Evolutionary conservation across 2,329 filamentous ascomycete genomes (phyloP).

Genomic region (Aspergillus eucalypticola): DNA sequence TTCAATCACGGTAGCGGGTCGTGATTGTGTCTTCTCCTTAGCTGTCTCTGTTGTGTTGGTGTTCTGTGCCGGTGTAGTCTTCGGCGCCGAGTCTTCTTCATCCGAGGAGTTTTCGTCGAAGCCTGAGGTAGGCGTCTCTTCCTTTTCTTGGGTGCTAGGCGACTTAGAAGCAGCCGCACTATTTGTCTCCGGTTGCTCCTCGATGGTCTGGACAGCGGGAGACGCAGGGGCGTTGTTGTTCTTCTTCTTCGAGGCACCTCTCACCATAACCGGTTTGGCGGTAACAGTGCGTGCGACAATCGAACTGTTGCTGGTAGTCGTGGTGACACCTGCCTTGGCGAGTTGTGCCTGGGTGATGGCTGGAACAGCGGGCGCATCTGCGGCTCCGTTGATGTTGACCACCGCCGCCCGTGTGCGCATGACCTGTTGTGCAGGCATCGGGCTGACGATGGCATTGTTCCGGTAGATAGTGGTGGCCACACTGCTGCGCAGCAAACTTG

Average conservation of each 20-base stretch:
- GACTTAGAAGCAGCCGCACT: slow-evolving; percentile 13
- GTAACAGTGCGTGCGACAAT: slow-evolving; percentile 48
- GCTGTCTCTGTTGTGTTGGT: slow-evolving; percentile 23
- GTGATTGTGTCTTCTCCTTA: slow-evolving; percentile 23
- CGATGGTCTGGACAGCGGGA: slow-evolving; percentile 20
- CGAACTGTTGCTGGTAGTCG: slow-evolving; percentile 39
- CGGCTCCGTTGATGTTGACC: slow-evolving; percentile 75
- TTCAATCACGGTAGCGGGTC: slow-evolving; percentile 31
- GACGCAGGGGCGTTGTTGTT: slow-evolving; percentile 26
- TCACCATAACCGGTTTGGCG: slow-evolving; percentile 48
- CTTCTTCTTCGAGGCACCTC: slow-evolving; percentile 38
- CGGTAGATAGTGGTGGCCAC: slow-evolving; percentile 94
- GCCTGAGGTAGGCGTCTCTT: slow-evolving; percentile 29
- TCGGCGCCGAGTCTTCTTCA: slow-evolving; percentile 28
- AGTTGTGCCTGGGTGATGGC: slow-evolving; percentile 59
- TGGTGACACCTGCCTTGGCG: slow-evolving; percentile 39
- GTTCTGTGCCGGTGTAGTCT: slow-evolving; percentile 10
- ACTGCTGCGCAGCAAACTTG: slow-evolving; percentile 57
- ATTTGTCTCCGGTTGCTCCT: slow-evolving; percentile 21
- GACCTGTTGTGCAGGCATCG: slow-evolving; percentile 76
- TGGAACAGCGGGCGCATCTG: slow-evolving; percentile 68
- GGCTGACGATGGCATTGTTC: slow-evolving; percentile 82
- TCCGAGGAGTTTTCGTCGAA: slow-evolving; percentile 38
- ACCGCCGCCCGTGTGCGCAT: slow-evolving; percentile 87
- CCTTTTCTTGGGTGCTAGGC: slow-evolving; percentile 20